These are phyloP conservation scores for barrel medic (Medicago truncatula) DNA, from an alignment of 306 rosid genomes.

Conservation along the genomic window DNA sequence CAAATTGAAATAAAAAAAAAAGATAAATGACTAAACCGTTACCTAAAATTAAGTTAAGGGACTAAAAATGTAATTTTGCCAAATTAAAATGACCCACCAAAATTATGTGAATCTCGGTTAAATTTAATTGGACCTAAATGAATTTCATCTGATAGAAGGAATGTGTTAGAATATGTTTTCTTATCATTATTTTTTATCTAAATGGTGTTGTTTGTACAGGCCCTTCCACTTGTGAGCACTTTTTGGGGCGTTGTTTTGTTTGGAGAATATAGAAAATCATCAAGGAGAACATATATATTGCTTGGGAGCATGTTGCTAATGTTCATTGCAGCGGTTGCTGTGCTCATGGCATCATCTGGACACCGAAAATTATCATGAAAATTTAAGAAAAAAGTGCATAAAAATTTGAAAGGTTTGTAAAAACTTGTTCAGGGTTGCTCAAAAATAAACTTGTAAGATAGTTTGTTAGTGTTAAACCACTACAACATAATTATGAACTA, in stretches of 20 bases:
- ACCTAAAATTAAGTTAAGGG: too few species aligned
- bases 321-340: conserved; percentile 75
- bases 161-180: not conserved
- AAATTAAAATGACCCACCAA: too few species aligned
- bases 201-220: conserved; percentile 52
- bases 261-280: conserved; percentile 86
- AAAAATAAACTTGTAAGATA: too few species aligned
- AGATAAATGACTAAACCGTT: too few species aligned
- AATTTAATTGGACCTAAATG: too few species aligned
- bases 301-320: conserved; percentile 72
- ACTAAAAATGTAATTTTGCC: too few species aligned
- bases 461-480: not conserved
- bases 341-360: conserved; percentile 86
- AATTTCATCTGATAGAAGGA: too few species aligned
- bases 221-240: conserved; percentile 93
- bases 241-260: conserved; percentile 82
- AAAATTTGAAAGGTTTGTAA: not conserved
- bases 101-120: too few species aligned
- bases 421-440: not conserved
- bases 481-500: too few species aligned
- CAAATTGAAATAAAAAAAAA: too few species aligned
- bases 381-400: not conserved
- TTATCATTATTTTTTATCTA: not conserved
- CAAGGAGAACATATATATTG: conserved; percentile 67
- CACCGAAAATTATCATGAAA: conserved; percentile 62